Conservation (phyloP, 495 filamentous ascomycete genomes). For the Aspergillus haitiensis region DNA sequence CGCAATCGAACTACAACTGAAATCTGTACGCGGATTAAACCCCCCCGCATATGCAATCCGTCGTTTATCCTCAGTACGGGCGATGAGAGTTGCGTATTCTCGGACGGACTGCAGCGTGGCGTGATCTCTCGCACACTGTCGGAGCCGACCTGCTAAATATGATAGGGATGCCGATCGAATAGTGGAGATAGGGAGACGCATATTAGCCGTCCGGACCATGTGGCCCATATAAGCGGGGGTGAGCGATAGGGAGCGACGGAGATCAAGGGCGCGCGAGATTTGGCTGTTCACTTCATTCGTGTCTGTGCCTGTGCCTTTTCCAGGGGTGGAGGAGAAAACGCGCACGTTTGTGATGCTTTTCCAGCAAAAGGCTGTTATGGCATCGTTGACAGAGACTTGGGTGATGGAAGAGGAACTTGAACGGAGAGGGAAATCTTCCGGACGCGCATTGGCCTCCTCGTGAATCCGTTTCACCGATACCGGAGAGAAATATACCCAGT, state of each 20-base stretch:
- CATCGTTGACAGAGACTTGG: conserved; percentile 51
- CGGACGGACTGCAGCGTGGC: conserved; percentile 36
- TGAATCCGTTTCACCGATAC: conserved; percentile 21
- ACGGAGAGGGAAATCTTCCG: conserved; percentile 7
- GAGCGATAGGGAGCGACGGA: conserved; percentile 33
- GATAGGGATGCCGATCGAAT: conserved; percentile 25
- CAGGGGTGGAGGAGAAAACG: neutral
- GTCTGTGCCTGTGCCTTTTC: conserved; percentile 13
- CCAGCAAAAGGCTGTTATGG: conserved; percentile 53
- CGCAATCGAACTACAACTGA: conserved; percentile 32
- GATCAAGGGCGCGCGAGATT: conserved; percentile 42
- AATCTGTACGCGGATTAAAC: conserved; percentile 33
- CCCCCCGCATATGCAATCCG: conserved; percentile 37
- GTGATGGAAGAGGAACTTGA: conserved; percentile 12
- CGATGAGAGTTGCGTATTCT: conserved; percentile 43
- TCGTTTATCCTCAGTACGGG: conserved; percentile 35
- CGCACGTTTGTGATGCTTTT: conserved; percentile 31
- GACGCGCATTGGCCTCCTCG: conserved; percentile 19
- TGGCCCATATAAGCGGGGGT: conserved; percentile 42
- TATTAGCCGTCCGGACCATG: conserved; percentile 29
- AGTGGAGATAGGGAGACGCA: conserved; percentile 26
- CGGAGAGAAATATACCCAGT: conserved; percentile 27
- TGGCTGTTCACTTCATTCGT: conserved; percentile 7
- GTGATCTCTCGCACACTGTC: conserved; percentile 27
- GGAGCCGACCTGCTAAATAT: conserved; percentile 29